phyloP scores from a whole-genome alignment of 1,284 basidiomycete species.

The Kalmanozyma brasiliensis region DNA sequence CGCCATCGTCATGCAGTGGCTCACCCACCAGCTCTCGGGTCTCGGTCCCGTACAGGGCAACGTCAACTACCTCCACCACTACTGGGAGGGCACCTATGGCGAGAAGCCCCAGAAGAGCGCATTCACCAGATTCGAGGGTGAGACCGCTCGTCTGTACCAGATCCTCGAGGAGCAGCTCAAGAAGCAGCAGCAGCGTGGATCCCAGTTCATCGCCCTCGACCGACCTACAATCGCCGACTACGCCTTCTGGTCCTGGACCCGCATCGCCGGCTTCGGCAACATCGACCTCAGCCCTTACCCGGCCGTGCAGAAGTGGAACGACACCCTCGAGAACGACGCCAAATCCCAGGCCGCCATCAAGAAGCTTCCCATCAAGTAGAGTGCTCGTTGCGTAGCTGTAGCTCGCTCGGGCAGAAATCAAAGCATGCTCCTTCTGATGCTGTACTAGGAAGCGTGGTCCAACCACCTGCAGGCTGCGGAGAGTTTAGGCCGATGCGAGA shows the following conservation, averaged over 20 bases:
- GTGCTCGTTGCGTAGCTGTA: too few species aligned
- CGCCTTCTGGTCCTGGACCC: slow-evolving; percentile 55
- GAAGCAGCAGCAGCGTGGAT: slow-evolving; percentile 47
- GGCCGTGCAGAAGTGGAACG: slow-evolving; percentile 50
- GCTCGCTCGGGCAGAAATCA: too few species aligned
- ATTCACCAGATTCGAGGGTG: slow-evolving; percentile 55
- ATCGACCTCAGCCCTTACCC: slow-evolving; percentile 56
- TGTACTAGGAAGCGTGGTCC: too few species aligned
- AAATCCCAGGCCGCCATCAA: slow-evolving; percentile 45
- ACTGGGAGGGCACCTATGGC: slow-evolving; percentile 38
- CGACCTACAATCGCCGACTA: slow-evolving; percentile 61
- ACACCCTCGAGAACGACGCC: slow-evolving; percentile 44
- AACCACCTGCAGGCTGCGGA: too few species aligned
- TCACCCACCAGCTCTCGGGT: slow-evolving; percentile 54
- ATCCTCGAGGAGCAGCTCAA: slow-evolving; percentile 56
- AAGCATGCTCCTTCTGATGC: neutral
- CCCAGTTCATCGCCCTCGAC: slow-evolving; percentile 55
- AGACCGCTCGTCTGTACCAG: slow-evolving; percentile 56
- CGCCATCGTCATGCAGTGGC: slow-evolving; percentile 51
- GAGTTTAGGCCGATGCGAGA: too few species aligned
- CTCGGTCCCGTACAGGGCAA: slow-evolving; percentile 55
- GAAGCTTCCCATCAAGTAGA: slow-evolving; percentile 47
- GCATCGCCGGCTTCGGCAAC: slow-evolving; percentile 50
- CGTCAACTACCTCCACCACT: slow-evolving; percentile 35
- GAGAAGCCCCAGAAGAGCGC: slow-evolving; percentile 50